Evolutionary conservation across 2,329 filamentous ascomycete species (phyloP), one percentile per base, ranked within the genome.

Genomic region (Stachybotrys elegans): DNA sequence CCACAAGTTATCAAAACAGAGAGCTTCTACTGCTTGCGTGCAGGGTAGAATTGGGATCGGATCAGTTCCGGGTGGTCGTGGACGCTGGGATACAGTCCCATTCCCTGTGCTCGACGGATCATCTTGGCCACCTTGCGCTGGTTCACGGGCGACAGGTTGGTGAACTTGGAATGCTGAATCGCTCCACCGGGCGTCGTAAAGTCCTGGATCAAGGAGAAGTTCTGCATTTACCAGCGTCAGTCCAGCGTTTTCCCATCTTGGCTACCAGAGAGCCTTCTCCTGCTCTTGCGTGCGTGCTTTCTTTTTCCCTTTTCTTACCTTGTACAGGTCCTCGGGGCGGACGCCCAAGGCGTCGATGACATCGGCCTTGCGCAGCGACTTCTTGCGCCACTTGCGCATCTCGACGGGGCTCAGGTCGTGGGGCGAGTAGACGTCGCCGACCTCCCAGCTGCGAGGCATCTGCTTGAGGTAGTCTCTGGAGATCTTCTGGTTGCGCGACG

Each of bases 61-160:
- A 95, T 63, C 45, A 95, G 73, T 65, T 94, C 87, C 4, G 93
- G 93, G 69, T 98, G 93, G 52, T 75, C 73, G 70, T 98, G 88
- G 44, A 94, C 85, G 62, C 84, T 94, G 20, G 93, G 93, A 77
- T 97, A 90, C 48, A 97, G 72, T 14, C 93, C 93, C 60, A 96
- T 77, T 2, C 91, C 93, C 57, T 97, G 84, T 17, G 88, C 85
- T 55, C 93, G 79, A 52, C 93, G 76, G 57, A 98, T 86, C 43
- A 94, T 92, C 73, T 94, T 96, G 49, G 92, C 87, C 61, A 98
- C 82, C 69, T 86, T 90, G 54, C 93, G 79, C 72, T 98, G 93
- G 72, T 97, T 97, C 52, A 88, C 85, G 3, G 87, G 86, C 45
- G 88, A 79, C 48, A 98, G 72, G 13, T 88, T 89, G 0, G 91